These are phyloP conservation scores for Lentinula boryana DNA, from an alignment of 768 basidiomycete species.

Conservation along the genomic window DNA sequence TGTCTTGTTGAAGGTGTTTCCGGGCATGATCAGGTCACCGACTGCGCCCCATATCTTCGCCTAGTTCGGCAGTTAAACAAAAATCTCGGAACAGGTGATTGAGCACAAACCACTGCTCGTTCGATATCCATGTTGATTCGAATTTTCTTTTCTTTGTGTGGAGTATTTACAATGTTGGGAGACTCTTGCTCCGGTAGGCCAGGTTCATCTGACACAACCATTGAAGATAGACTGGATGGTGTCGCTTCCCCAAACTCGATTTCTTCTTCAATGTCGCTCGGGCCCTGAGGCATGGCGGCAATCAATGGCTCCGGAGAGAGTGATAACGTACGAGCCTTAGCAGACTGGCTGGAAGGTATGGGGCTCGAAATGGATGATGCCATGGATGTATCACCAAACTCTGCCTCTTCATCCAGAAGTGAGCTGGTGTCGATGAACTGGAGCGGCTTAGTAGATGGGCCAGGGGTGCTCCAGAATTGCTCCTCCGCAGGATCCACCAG, in stretches of 20 bases:
- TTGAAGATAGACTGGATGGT: not conserved
- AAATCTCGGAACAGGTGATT: not conserved
- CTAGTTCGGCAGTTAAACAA: constrained; percentile 26
- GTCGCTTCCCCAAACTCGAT: constrained; percentile 8
- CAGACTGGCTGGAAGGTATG: constrained; percentile 9
- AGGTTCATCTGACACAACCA: not conserved
- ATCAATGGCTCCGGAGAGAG: not conserved
- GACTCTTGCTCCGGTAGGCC: not conserved
- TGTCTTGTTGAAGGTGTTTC: constrained; percentile 33
- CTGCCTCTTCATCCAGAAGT: constrained; percentile 56
- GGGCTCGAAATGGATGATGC: constrained; percentile 37
- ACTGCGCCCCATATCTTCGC: constrained; percentile 63
- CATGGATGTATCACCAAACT: constrained; percentile 46
- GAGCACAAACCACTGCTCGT: constrained; percentile 47
- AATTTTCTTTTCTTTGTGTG: constrained; percentile 27
- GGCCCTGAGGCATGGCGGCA: not conserved
- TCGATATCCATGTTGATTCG: constrained; percentile 61
- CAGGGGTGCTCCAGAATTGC: constrained; percentile 63
- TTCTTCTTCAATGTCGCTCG: not conserved
- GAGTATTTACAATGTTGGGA: constrained; percentile 7
- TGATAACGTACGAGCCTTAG: not conserved
- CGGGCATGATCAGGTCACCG: constrained; percentile 59
- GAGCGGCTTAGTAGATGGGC: constrained; percentile 46
- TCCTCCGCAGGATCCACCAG: constrained; percentile 25
- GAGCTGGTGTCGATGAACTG: constrained; percentile 54